Evolutionary conservation across 164 flowering plant species (phyloP), one percentile per base, ranked within the genome.

Genomic region (Chimonanthus salicifolius): DNA sequence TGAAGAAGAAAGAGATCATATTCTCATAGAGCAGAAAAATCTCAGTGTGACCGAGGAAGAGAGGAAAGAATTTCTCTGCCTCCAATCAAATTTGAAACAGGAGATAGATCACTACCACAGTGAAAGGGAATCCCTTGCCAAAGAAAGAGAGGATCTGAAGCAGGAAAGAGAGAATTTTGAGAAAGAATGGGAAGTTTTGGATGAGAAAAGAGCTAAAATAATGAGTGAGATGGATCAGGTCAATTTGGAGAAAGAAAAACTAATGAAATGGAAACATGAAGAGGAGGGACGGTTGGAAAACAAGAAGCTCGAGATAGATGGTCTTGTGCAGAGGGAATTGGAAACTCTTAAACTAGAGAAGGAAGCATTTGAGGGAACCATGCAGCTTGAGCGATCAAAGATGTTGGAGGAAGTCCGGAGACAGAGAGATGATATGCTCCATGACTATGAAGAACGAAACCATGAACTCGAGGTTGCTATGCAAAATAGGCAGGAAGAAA

Each of bases 101-200:
- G 94, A 92, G 80, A 83, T 87, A 18, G 91, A 85, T 21, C 86
- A 80, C 66, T 84, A 74, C 73, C 81, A 85, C 71, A 72, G 49
- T 67, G 85, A 86, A 76, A 83, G 82, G 72, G 90, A 87, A 72
- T 71, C 83, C 62, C 81, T 94, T 69, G 64, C 81, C 78, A 90
- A 86, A 80, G 92, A 90, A 82, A 74, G 21, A 67, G 92, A 89
- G 72, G 88, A 87, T 71, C 77, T 96, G 80, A 89, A 84, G 75
- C 85, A 74, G 75, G 90, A 96, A 45, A 89, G 83, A 75, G 84
- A 80, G 72, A 91, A 74, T 60, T 92, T 94, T 82, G 97, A 94
- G 83, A 87, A 83, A 79, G 94, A 96, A 18, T 96, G 97, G 98
- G 94, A 89, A 79, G 86, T 74, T 4, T 69, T 96, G 78, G 97